These are phyloP conservation scores for Verbascum thapsus DNA, from an alignment of 257 asterid genomes.

Conservation along the genomic window DNA sequence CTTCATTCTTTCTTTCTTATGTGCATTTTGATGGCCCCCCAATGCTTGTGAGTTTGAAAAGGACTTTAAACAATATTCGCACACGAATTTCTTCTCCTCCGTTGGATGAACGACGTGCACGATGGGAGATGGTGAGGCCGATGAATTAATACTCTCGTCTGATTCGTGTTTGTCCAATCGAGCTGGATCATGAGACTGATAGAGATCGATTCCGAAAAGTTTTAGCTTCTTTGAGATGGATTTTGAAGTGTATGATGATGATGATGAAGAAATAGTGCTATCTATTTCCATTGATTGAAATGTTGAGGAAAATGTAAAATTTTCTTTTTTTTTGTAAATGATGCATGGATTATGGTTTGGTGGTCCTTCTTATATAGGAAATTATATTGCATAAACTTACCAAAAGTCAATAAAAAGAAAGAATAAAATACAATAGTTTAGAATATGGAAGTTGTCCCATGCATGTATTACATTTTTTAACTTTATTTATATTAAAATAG, in stretches of 20 bases:
- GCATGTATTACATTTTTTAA: conserved; percentile 24
- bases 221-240: conserved; percentile 46
- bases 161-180: neutral
- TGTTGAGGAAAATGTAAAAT: neutral
- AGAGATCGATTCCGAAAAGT: conserved; percentile 68
- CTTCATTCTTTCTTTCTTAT: conserved; percentile 73
- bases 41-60: conserved; percentile 79
- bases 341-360: conserved; percentile 28
- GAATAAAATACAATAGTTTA: conserved; percentile 40
- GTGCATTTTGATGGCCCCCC: conserved; percentile 96
- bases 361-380: conserved; percentile 34
- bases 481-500: conserved; percentile 22
- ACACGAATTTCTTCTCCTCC: conserved; percentile 52
- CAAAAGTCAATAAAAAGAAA: conserved; percentile 33
- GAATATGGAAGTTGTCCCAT: conserved; percentile 44
- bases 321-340: conserved; percentile 18
- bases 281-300: conserved; percentile 43
- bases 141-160: conserved; percentile 61
- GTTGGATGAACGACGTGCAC: neutral
- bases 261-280: conserved; percentile 25
- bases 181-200: conserved; percentile 11
- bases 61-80: conserved; percentile 61
- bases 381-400: conserved; percentile 26
- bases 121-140: conserved; percentile 47
- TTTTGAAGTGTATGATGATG: conserved; percentile 35